Conservation (phyloP, 495 filamentous ascomycete genomes). For the Hyaloscypha hepaticicola region DNA sequence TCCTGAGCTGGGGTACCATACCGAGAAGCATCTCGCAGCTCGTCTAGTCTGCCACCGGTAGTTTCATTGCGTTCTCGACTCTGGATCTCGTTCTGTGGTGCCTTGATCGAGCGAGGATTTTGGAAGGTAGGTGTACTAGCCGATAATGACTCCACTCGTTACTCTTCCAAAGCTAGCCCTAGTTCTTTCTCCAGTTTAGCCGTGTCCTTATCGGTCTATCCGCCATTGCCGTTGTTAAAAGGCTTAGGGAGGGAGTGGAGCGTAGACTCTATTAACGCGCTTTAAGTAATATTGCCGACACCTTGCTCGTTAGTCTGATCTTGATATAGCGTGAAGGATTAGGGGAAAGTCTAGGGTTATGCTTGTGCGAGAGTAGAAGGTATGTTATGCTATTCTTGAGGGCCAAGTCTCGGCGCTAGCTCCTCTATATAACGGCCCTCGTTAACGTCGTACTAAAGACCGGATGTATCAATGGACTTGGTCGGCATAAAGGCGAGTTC, state of each 20-base stretch:
- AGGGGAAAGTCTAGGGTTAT: constrained; percentile 19
- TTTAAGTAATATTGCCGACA: constrained; percentile 18
- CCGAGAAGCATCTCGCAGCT: constrained; percentile 6
- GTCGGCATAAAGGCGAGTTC: constrained; percentile 10
- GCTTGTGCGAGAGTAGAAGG: constrained; percentile 24
- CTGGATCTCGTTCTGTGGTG: constrained; percentile 11
- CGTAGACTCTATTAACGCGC: constrained; percentile 13
- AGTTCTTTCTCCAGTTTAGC: constrained; percentile 25
- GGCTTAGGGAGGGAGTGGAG: constrained; percentile 15
- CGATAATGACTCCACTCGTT: constrained; percentile 21
- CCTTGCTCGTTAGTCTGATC: constrained; percentile 26
- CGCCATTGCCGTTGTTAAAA: constrained; percentile 20
- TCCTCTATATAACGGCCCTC: background rate
- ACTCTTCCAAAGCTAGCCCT: constrained; percentile 21
- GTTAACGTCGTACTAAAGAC: background rate
- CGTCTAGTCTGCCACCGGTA: constrained; percentile 5
- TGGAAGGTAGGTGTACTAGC: constrained; percentile 5
- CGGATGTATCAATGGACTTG: background rate
- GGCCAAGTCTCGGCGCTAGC: too few relatives aligned
- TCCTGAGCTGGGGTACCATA: constrained; percentile 1
- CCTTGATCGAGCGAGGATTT: background rate
- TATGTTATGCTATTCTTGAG: constrained; percentile 16
- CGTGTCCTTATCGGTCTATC: constrained; percentile 23
- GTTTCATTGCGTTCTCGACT: constrained; percentile 18
- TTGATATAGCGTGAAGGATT: constrained; percentile 20